Evolutionary conservation across 352 stramenopile species (phyloP).

Genomic region (Phytophthora sojae): DNA sequence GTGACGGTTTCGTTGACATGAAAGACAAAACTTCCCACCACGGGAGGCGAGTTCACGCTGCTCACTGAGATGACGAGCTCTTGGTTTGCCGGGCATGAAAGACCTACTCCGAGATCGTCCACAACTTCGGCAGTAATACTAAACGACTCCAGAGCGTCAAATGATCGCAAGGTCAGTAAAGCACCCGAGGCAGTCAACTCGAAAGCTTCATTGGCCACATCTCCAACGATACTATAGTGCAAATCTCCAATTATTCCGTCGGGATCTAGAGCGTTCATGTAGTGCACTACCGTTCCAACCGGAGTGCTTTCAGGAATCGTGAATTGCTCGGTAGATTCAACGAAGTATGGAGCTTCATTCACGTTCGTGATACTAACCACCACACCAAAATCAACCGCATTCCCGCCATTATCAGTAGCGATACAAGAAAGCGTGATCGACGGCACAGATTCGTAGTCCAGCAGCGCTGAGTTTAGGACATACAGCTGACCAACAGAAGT

Average conservation of each 20-base stretch:
- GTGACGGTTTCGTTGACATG: slow-evolving; percentile 17
- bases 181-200: slow-evolving; percentile 8
- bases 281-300: slow-evolving; percentile 17
- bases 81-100: slow-evolving; percentile 20
- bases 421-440: slow-evolving; percentile 22
- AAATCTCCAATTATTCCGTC: slow-evolving; percentile 18
- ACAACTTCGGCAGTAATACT: slow-evolving; percentile 24
- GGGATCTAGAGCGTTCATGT: slow-evolving; percentile 23
- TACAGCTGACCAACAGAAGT: slow-evolving; percentile 17
- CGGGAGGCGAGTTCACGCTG: slow-evolving; percentile 31
- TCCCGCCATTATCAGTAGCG: slow-evolving; percentile 23
- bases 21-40: slow-evolving; percentile 29
- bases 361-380: slow-evolving; percentile 24
- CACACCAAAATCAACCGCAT: slow-evolving; percentile 23
- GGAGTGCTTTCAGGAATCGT: slow-evolving; percentile 22
- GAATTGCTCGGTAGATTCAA: slow-evolving; percentile 3
- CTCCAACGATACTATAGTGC: slow-evolving; percentile 23
- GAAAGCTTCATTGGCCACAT: slow-evolving; percentile 6
- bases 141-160: slow-evolving; percentile 18
- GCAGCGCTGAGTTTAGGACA: slow-evolving; percentile 14
- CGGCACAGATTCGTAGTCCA: slow-evolving; percentile 30
- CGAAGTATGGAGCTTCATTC: slow-evolving; percentile 37
- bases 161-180: slow-evolving; percentile 6
- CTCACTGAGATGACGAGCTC: slow-evolving; percentile 25
- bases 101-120: slow-evolving; percentile 22